A percentile compares a stretch with the other conserved stretches of the same genome.
Conservation (phyloP, 352 stramenopile species). For the Phytophthora crassamura region DNA sequence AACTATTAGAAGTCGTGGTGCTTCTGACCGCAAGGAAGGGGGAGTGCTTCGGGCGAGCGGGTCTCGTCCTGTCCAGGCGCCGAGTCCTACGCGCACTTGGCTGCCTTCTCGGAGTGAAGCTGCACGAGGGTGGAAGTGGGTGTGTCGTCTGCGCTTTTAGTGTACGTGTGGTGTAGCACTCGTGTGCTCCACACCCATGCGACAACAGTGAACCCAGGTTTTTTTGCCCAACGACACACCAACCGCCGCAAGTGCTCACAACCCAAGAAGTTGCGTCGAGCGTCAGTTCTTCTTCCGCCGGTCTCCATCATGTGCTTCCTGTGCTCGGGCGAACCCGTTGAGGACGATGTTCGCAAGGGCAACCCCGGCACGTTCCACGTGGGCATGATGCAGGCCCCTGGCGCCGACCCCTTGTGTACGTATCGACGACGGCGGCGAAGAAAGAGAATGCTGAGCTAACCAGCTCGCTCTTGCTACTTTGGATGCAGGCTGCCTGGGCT, state of each 20-base stretch:
- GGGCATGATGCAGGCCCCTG: conserved; percentile 88
- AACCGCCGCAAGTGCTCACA: too few relatives aligned
- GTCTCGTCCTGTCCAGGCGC: conserved; percentile 12
- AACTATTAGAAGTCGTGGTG: too few relatives aligned
- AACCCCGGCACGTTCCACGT: conserved; percentile 86
- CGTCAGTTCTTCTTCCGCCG: conserved; percentile 2
- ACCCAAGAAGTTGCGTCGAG: conserved; percentile 3
- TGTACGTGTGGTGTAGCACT: too few relatives aligned
- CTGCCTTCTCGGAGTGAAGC: conserved; percentile 15
- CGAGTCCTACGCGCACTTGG: conserved; percentile 1
- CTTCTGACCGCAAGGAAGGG: too few relatives aligned
- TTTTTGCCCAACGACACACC: too few relatives aligned
- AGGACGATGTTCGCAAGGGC: conserved; percentile 68
- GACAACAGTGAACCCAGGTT: too few relatives aligned
- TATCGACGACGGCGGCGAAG: conserved; percentile 14
- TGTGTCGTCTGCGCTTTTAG: too few relatives aligned
- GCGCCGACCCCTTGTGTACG: conserved; percentile 85
- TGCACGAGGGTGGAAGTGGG: conserved; percentile 11
- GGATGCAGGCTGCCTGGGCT: conserved; percentile 59
- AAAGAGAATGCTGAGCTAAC: too few relatives aligned
- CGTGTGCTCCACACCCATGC: too few relatives aligned
- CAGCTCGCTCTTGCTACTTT: too few relatives aligned
- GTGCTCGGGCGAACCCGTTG: conserved; percentile 74
- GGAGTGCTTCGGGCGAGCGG: neutral
- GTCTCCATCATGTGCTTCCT: conserved; percentile 59